Evolutionary conservation across 805 yeast genomes (phyloP).

Genomic region (Candida hungchunana): DNA sequence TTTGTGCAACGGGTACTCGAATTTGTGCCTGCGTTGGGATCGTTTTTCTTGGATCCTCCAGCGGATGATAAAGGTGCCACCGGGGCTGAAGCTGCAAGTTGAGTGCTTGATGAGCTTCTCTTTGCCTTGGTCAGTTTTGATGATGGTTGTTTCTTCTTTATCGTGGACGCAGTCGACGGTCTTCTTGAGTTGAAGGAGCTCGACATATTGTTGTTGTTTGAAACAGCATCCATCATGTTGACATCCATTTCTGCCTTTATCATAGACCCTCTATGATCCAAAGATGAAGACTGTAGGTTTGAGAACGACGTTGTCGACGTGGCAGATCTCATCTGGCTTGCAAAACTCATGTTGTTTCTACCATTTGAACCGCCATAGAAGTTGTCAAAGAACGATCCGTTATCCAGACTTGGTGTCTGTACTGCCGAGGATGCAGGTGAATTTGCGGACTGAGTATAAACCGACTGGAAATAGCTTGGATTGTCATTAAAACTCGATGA

Average conservation of each 20-base stretch:
- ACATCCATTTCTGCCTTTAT: conserved; percentile 12
- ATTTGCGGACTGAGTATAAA: conserved; percentile 14
- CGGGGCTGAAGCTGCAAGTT: conserved; percentile 10
- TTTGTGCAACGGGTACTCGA: conserved; percentile 57
- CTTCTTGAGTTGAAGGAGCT: conserved; percentile 22
- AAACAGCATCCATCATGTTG: conserved; percentile 9
- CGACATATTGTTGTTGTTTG: conserved; percentile 13
- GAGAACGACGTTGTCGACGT: conserved; percentile 18
- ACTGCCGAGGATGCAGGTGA: conserved; percentile 25
- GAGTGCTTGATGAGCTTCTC: conserved; percentile 21
- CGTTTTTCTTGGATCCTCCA: conserved; percentile 2
- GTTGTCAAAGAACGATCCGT: conserved; percentile 24
- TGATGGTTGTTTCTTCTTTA: conserved; percentile 21
- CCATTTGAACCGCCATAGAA: conserved; percentile 17
- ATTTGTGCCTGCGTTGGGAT: conserved; percentile 11
- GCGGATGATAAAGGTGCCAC: conserved; percentile 1
- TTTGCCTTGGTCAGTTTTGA: conserved; percentile 22
- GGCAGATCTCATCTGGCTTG: conserved; percentile 23
- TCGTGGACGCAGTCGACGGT: conserved; percentile 19
- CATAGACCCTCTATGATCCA: conserved; percentile 1
- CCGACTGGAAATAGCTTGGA: conserved; percentile 19
- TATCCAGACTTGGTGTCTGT: conserved; percentile 24
- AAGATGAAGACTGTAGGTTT: conserved; percentile 5
- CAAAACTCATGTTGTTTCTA: conserved; percentile 18
- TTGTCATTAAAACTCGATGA: conserved; percentile 19